Conservation (phyloP, 257 asterid species). For the Plantago elongata region DNA sequence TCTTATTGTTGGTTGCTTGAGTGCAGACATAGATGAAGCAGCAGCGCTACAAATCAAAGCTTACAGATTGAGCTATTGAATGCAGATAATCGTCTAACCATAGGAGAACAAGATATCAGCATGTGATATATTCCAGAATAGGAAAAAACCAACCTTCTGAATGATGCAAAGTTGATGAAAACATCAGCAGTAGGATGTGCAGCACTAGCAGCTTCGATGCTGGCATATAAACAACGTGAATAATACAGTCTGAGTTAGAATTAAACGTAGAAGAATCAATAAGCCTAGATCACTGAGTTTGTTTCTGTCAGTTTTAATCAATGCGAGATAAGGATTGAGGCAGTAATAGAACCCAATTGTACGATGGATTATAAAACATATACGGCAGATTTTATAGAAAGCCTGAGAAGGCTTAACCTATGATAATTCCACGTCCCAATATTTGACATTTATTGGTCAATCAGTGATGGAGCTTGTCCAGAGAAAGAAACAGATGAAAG, state of each 20-base stretch:
- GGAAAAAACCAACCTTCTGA: constrained; percentile 68
- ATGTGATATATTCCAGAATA: neutral
- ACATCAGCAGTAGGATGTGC: constrained; percentile 99
- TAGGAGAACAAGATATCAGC: constrained; percentile 12
- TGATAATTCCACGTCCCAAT: too few species aligned
- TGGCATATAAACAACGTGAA: constrained; percentile 19
- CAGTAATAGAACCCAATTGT: too few species aligned
- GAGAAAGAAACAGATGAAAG: too few species aligned
- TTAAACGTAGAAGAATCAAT: neutral
- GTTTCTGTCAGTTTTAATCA: neutral
- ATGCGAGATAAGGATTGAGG: too few species aligned
- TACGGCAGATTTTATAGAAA: too few species aligned
- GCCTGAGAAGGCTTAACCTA: too few species aligned
- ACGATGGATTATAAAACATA: too few species aligned
- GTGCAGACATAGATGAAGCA: constrained; percentile 94
- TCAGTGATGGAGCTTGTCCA: too few species aligned
- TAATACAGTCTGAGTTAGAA: neutral
- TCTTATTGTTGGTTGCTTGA: constrained; percentile 92
- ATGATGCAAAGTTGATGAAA: constrained; percentile 96
- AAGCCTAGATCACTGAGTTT: neutral
- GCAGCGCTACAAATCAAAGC: constrained; percentile 75
- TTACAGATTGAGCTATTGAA: constrained; percentile 8
- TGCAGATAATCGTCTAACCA: too few species aligned
- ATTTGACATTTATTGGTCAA: too few species aligned
- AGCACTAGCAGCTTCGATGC: constrained; percentile 91